Evolutionary conservation across 352 stramenopile species (phyloP), one percentile per base, ranked within the genome.

Genomic region (Thraustotheca clavata): DNA sequence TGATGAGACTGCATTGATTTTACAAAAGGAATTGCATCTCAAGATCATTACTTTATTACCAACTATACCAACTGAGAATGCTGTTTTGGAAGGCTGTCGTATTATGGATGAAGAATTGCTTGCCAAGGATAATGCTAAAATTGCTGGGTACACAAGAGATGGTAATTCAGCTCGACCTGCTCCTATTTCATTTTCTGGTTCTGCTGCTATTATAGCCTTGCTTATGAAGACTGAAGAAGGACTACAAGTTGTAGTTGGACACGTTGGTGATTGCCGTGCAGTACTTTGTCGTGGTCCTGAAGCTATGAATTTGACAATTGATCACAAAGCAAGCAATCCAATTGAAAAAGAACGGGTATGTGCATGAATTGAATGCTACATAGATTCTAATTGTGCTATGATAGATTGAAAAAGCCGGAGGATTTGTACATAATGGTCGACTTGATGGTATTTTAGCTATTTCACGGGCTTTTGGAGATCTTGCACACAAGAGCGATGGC

Each of bases 251-350:
- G 89, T 91, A 62, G 72, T 96, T 18, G 88, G 84, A 0, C 92
- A 97, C 52, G 77, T 96, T 12, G 89, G 89, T 24, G 89, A 97
- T 57, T 97, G 87, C 55, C 89, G 89, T 36, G 86, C 86, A 11
- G 89, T 97, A 47, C 63, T 97, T 31, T 90, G 80, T 49, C 87
- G 83, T 18, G 73, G 67, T 9, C 88, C 86, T 4, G 9, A 77
- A 18, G 88, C 88, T 3, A 54, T 94, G 7, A 82, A 93, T 41
- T 69, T 96, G 49, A 95, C 83, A 7, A 81, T 78, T 34, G 88
- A 96, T 60, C 88, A 96, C 76, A 96, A 96, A 71, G 83, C 88
- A 0, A 87, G 76, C 32, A 57, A 89, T 40, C 74, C 85, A 0
- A 75, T 75, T 1, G 88, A 96, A 72, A 77, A 89, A 69, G 75